Base-by-base conservation (phyloP, 768 basidiomycete species). In the Strobilomyces confusus region DNA sequence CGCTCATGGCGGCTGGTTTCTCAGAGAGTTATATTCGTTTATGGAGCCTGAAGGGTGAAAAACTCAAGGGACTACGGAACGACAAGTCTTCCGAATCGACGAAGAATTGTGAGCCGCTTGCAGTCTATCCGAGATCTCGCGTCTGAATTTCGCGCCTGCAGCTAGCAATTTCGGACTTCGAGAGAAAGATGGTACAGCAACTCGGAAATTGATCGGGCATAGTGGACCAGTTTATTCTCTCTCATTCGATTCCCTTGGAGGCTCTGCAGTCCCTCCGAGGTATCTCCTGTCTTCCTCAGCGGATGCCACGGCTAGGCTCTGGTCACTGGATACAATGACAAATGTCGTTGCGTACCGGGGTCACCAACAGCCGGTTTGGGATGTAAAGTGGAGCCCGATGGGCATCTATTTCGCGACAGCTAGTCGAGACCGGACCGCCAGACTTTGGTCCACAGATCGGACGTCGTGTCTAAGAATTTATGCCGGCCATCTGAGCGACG, bases 401-500 rank as follows among this genome's bases (percentile, higher is more conserved):
- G 95, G 97, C 5, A 83, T 95, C n/a, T 98, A 99, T 73, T 99
- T 99, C 69, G 95, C 97, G 8, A 95, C 91, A 17, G 95, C 84
- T 17, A 95, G 94, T 62, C 76, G 97, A 49, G 97, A 99, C 70
- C 76, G 92, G 54, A 97, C 97, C 5, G 97, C 97, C 0, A 79
- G 95, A 64, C 77, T 99, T 47, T 99, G 97, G 97, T 92, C 90
- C 19, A 95, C 95, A 1, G 97, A 99, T 65, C 78, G 93, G 54
- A 84, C 84, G 11, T 83, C 86, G 7, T 89, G 93, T 54, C 67
- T 98, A 50, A 76, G 97, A 56, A 86, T 98, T 61, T 98, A 95
- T 70, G 94, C 92, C 5, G 97, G 97, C 0, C 97, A 99, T 74
- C 64, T 98, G 60, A 92, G 91, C 60, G 97, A 99, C 69, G 97